Evolutionary conservation across 495 filamentous ascomycete species (phyloP), one percentile per base, ranked within the genome.

Genomic region (Clohesyomyces aquaticus): DNA sequence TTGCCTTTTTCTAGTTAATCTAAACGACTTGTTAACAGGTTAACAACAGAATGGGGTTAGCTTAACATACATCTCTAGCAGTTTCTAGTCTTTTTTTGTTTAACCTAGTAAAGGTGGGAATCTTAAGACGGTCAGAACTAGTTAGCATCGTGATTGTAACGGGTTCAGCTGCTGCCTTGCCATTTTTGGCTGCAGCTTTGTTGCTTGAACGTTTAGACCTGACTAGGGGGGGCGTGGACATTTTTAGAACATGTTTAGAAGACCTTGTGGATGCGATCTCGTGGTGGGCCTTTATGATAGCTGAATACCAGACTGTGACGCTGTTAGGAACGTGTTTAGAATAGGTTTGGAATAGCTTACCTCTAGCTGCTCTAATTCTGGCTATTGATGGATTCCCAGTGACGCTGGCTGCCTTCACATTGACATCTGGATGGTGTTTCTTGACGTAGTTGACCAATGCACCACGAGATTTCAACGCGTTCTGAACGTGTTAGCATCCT

Each of bases 371-470:
- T 8, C 21, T 47, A 18, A 47, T 47, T 14, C 14, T 38, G 6
- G 32, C 32, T 14, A 38, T 38, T 6, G 32, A 38, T 6, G 32
- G 32, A 14, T 47, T 47, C 16, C 43, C 43, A 47, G 43, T 47
- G 4, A 4, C n/a, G 8, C 18, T n/a, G 4, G 43, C 43, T 18
- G 43, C 43, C 21, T 47, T n/a, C 8, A 47, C 43, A 8, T 22
- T n/a, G 43, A 47, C 43, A 6, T 47, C 43, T 22, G 14, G 16
- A 47, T 47, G 43, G 43, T 47, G n/a, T n/a, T 47, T 47, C 43
- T 47, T 47, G 43, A 47, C 18, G 21, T 47, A n/a, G n/a, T 47
- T 47, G 43, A 47, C 43, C 21, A 47, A 18, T 47, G 43, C 43
- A 18, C 43, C 43, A 8, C 43, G 43, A 4, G 16, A 8, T 47